Percentiles rank a stretch among this genome's conserved stretches.
phyloP scores from a whole-genome alignment of 2,329 filamentous ascomycete species.

The Pseudocercospora vitis region DNA sequence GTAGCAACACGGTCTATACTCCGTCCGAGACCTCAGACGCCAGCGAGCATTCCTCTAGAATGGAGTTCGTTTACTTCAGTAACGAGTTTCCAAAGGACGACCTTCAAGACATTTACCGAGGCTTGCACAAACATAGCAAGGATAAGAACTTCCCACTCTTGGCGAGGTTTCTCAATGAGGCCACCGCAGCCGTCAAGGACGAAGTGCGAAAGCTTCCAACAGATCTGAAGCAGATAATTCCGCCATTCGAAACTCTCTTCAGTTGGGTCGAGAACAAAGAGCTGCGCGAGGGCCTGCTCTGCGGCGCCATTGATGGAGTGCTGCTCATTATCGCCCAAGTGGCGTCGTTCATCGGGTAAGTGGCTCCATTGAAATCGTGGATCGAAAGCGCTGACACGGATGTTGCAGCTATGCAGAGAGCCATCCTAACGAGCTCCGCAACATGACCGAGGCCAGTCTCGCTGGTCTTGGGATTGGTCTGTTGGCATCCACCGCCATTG shows the following conservation, averaged over 20 bases:
- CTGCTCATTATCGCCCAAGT: constrained; percentile 46
- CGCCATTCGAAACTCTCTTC: constrained; percentile 43
- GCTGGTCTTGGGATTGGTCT: constrained; percentile 50
- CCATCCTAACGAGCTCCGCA: constrained; percentile 13
- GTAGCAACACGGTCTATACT: constrained; percentile 9
- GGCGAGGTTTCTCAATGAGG: constrained; percentile 45
- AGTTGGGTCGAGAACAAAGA: constrained; percentile 37
- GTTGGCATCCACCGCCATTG: constrained; percentile 45
- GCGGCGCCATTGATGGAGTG: constrained; percentile 49
- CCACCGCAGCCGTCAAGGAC: constrained; percentile 43
- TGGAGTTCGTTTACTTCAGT: constrained; percentile 45
- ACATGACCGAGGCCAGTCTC: constrained; percentile 36
- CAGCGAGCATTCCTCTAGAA: constrained; percentile 8
- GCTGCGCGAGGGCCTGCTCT: constrained; percentile 45
- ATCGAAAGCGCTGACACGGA: not conserved
- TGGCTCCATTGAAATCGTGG: not conserved
- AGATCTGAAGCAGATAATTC: constrained; percentile 35
- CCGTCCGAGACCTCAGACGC: constrained; percentile 9
- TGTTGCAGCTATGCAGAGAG: constrained; percentile 35
- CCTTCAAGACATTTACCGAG: constrained; percentile 43
- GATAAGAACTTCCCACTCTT: constrained; percentile 40
- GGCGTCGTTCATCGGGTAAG: constrained; percentile 48
- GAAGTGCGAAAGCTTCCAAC: constrained; percentile 41
- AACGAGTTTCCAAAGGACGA: constrained; percentile 54
- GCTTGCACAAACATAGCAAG: constrained; percentile 45